A percentile compares a stretch with the other conserved stretches of the same genome.
phyloP scores from a whole-genome alignment of 768 basidiomycete species.

The Collybiopsis luxurians region DNA sequence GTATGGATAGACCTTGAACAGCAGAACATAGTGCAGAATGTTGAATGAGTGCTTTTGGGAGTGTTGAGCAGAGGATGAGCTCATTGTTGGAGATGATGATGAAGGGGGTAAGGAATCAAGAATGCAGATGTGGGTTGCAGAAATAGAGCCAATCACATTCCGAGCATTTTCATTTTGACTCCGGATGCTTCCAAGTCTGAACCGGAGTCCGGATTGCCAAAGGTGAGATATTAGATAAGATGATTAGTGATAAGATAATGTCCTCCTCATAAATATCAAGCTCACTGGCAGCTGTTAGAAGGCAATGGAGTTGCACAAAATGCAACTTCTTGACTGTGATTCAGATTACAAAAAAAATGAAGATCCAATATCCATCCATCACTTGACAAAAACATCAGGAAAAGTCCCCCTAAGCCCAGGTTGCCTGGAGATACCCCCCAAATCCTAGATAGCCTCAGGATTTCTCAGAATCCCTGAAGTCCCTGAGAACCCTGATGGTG shows the following conservation, averaged over 20 bases:
- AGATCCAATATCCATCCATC: too few species aligned
- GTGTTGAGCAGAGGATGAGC: slow-evolving; percentile 46
- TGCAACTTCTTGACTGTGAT: too few species aligned
- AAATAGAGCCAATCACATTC: slow-evolving; percentile 10
- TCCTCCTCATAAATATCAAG: not conserved
- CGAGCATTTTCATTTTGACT: slow-evolving; percentile 1
- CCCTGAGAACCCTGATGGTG: too few species aligned
- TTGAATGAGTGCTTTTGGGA: slow-evolving; percentile 41
- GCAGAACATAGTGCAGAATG: slow-evolving; percentile 38
- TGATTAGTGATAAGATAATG: not conserved
- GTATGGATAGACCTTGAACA: slow-evolving; percentile 41
- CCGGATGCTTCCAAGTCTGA: not conserved
- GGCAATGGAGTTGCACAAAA: too few species aligned
- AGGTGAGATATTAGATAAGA: not conserved
- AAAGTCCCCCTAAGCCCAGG: too few species aligned
- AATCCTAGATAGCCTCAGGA: too few species aligned
- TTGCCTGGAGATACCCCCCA: too few species aligned
- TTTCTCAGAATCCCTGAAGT: too few species aligned
- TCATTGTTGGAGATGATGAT: slow-evolving; percentile 34
- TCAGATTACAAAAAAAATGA: too few species aligned
- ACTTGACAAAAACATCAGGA: too few species aligned
- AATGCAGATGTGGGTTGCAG: not conserved
- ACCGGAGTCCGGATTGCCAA: too few species aligned
- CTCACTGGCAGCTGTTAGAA: too few species aligned
- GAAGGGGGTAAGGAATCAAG: slow-evolving; percentile 3